Evolutionary conservation across 169 alveolate species (phyloP).

Genomic region (Cryptosporidium bovis): DNA sequence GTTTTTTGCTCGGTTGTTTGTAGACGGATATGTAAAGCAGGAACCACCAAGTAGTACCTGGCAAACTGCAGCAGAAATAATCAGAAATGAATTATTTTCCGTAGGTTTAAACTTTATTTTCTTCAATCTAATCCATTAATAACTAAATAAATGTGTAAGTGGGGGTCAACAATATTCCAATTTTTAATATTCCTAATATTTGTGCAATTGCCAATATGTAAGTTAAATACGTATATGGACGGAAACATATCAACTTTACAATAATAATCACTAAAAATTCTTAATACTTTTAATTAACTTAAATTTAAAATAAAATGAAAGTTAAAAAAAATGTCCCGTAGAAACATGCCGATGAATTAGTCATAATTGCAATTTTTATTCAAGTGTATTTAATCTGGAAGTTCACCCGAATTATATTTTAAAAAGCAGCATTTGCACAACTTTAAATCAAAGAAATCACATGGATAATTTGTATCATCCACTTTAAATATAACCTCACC

Average conservation of each 20-base stretch:
- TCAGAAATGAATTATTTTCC: constrained; percentile 45
- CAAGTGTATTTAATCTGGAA: too few relatives aligned
- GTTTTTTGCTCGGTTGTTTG: too few relatives aligned
- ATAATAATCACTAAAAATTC: too few relatives aligned
- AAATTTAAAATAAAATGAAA: too few relatives aligned
- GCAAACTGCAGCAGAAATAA: constrained; percentile 10
- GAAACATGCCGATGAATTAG: too few relatives aligned
- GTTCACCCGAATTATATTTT: too few relatives aligned
- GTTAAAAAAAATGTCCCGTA: too few relatives aligned
- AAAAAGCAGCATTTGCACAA: too few relatives aligned
- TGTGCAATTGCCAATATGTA: constrained; percentile 50
- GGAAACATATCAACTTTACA: neutral
- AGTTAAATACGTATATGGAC: constrained; percentile 9
- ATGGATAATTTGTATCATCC: neutral
- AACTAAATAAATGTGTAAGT: constrained; percentile 17
- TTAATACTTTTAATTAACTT: too few relatives aligned
- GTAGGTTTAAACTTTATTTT: constrained; percentile 14
- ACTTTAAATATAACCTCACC: neutral
- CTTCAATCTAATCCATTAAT: neutral
- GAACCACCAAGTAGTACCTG: constrained; percentile 42
- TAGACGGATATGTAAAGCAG: constrained; percentile 27
- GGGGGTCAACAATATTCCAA: constrained; percentile 62
- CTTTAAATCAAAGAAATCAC: neutral
- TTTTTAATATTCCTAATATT: constrained; percentile 35
- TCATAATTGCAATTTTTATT: too few relatives aligned